These are phyloP conservation scores for Neurospora sp. DNA, from an alignment of 495 filamentous ascomycete species.

Conservation along the genomic window DNA sequence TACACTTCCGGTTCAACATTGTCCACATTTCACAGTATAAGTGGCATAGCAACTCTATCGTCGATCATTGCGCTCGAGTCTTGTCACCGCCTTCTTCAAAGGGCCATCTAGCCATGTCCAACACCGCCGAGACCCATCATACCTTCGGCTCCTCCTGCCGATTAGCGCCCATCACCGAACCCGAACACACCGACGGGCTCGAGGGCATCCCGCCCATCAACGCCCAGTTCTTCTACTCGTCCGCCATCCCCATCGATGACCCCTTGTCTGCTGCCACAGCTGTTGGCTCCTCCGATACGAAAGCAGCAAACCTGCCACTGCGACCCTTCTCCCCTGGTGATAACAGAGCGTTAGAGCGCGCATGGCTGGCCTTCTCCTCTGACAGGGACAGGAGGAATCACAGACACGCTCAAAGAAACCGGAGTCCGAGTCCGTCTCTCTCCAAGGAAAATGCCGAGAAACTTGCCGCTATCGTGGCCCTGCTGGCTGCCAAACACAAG, in stretches of 20 bases:
- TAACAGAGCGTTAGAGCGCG: constrained; percentile 60
- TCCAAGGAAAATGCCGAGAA: constrained; percentile 28
- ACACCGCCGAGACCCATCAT: constrained; percentile 22
- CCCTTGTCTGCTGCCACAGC: constrained; percentile 60
- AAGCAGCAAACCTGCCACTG: constrained; percentile 44
- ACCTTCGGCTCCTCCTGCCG: constrained; percentile 31
- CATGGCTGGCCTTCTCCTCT: constrained; percentile 51
- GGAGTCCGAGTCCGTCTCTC: constrained; percentile 19
- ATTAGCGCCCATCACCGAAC: constrained; percentile 26
- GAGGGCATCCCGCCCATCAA: constrained; percentile 43
- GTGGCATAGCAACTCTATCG: neutral
- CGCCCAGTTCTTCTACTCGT: constrained; percentile 75
- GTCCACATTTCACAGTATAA: neutral
- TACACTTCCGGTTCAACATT: neutral
- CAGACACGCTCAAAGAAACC: constrained; percentile 19
- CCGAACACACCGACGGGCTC: constrained; percentile 18
- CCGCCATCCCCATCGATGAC: constrained; percentile 69
- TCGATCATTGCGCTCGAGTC: neutral
- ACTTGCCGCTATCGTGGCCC: constrained; percentile 35
- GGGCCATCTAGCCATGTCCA: constrained; percentile 7
- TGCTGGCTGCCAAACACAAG: constrained; percentile 25
- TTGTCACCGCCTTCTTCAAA: neutral
- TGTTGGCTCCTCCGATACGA: constrained; percentile 38
- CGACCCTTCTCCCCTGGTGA: constrained; percentile 71
- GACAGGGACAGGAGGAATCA: constrained; percentile 35